A percentile compares a stretch with the other conserved stretches of the same genome.
These are phyloP conservation scores for Arthrobotrys sphaeroides DNA, from an alignment of 2,329 filamentous ascomycete species.

Conservation along the genomic window DNA sequence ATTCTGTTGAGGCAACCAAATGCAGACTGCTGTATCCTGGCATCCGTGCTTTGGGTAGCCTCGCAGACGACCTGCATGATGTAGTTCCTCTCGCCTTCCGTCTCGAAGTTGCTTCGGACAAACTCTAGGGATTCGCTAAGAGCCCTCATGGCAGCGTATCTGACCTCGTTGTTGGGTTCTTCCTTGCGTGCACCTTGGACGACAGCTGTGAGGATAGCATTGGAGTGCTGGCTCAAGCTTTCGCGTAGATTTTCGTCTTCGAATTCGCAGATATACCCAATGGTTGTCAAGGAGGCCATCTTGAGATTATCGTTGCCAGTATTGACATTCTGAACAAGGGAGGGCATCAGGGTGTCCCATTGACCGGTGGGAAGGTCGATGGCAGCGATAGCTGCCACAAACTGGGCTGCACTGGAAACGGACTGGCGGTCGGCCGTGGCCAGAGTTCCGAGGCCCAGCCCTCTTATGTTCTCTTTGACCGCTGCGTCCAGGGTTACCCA, in stretches of 20 bases:
- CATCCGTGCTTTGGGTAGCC: slow-evolving; percentile 92
- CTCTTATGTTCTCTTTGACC: slow-evolving; percentile 73
- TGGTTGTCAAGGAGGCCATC: slow-evolving; percentile 92
- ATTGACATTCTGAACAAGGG: slow-evolving; percentile 90
- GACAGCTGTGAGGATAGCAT: slow-evolving; percentile 96
- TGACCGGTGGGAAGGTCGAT: slow-evolving; percentile 93
- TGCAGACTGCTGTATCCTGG: slow-evolving; percentile 90
- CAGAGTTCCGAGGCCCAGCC: slow-evolving; percentile 84
- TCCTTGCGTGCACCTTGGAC: slow-evolving; percentile 98
- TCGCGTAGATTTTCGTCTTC: slow-evolving; percentile 86
- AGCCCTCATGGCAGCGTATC: slow-evolving; percentile 89
- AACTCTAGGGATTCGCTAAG: slow-evolving; percentile 97
- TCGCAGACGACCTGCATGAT: slow-evolving; percentile 99
- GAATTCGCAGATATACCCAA: slow-evolving; percentile 97
- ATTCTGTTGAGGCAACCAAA: slow-evolving; percentile 98
- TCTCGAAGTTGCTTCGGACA: slow-evolving; percentile 97
- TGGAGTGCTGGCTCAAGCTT: slow-evolving; percentile 85
- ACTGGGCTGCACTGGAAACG: slow-evolving; percentile 89
- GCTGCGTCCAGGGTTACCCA: slow-evolving; percentile 88
- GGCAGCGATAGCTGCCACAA: slow-evolving; percentile 91
- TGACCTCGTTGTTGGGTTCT: slow-evolving; percentile 89
- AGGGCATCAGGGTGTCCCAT: slow-evolving; percentile 90
- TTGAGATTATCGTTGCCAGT: slow-evolving; percentile 87
- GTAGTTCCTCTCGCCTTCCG: slow-evolving; percentile 98
- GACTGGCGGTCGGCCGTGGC: slow-evolving; percentile 80